Conservation (phyloP, 2,329 filamentous ascomycete genomes). For the Aspergillus tubingensis region DNA sequence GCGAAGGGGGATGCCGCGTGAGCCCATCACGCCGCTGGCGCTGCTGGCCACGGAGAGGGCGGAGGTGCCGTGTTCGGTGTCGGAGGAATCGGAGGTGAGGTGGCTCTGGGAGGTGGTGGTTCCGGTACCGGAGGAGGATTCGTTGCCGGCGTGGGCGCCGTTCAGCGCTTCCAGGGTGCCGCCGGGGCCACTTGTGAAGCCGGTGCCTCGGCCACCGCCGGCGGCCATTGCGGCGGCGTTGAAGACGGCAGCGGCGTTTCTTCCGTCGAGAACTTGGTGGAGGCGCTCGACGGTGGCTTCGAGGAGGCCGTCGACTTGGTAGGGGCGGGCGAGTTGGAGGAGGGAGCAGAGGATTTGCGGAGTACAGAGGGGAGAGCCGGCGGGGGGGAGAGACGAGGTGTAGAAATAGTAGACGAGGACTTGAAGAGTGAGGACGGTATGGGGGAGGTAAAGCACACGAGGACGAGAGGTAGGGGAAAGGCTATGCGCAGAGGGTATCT, state of each 20-base stretch:
- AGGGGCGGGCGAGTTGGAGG: slow-evolving; percentile 88
- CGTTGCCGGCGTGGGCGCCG: slow-evolving; percentile 31
- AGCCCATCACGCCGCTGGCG: slow-evolving; percentile 26
- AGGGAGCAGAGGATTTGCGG: slow-evolving; percentile 95
- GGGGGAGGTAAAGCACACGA: slow-evolving; percentile 86
- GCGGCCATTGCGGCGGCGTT: slow-evolving; percentile 98
- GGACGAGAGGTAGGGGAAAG: slow-evolving; percentile 67
- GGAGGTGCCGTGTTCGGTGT: slow-evolving; percentile 39
- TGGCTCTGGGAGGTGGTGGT: slow-evolving; percentile 28
- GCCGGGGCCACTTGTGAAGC: slow-evolving; percentile 61
- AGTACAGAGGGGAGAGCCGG: slow-evolving; percentile 77
- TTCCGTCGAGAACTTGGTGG: slow-evolving; percentile 83
- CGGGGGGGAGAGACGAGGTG: slow-evolving; percentile 80
- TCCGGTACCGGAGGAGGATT: slow-evolving; percentile 11
- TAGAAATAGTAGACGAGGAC: slow-evolving; percentile 92
- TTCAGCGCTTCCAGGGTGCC: slow-evolving; percentile 47
- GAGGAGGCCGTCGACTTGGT: slow-evolving; percentile 86
- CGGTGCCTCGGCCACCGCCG: slow-evolving; percentile 82
- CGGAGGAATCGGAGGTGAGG: slow-evolving; percentile 41
- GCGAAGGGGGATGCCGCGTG: slow-evolving; percentile 39
- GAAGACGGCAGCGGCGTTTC: slow-evolving; percentile 95
- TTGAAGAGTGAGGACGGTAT: slow-evolving; percentile 85
- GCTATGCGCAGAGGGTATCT: slow-evolving; percentile 56
- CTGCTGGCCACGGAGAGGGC: slow-evolving; percentile 31
- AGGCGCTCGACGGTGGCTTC: slow-evolving; percentile 91